Evolutionary conservation across 108 stramenopile genomes (phyloP).

Genomic region (Fistulifera pelliculosa): DNA sequence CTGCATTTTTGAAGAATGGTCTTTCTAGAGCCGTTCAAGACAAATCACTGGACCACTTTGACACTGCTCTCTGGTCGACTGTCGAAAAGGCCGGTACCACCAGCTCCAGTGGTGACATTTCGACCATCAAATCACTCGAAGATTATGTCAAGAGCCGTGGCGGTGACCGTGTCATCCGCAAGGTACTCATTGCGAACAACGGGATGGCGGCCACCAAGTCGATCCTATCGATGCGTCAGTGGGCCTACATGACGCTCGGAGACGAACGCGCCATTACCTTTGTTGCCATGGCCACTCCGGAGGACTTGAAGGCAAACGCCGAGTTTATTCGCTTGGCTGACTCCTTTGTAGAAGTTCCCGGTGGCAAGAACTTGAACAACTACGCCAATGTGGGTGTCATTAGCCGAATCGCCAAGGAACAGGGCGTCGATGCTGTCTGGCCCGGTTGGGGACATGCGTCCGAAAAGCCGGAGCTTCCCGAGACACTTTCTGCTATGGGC

Average conservation of each 20-base stretch:
- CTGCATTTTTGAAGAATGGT: constrained; percentile 7
- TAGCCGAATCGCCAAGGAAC: constrained; percentile 64
- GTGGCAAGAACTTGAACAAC: constrained; percentile 86
- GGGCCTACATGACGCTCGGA: constrained; percentile 97
- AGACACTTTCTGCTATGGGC: constrained; percentile 48
- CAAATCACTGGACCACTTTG: background rate
- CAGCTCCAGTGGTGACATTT: constrained; percentile 8
- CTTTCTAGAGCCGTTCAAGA: background rate
- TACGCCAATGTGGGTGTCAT: constrained; percentile 93
- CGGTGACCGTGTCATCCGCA: constrained; percentile 77
- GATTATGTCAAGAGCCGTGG: constrained; percentile 87
- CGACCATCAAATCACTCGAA: constrained; percentile 39
- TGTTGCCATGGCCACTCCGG: constrained; percentile 98
- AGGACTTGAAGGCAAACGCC: constrained; percentile 95
- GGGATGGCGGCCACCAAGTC: constrained; percentile 98
- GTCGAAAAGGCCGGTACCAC: constrained; percentile 9
- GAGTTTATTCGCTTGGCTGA: constrained; percentile 96
- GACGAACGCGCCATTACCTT: constrained; percentile 93
- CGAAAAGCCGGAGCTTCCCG: constrained; percentile 86
- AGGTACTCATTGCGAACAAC: constrained; percentile 93
- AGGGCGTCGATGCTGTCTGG: constrained; percentile 91
- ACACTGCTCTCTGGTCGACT: constrained; percentile 4
- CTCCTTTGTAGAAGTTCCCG: constrained; percentile 89
- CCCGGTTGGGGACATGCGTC: constrained; percentile 95
- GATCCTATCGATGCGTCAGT: constrained; percentile 96